These are phyloP conservation scores for Skeletonema marinoi DNA, from an alignment of 108 stramenopile genomes.

Conservation along the genomic window DNA sequence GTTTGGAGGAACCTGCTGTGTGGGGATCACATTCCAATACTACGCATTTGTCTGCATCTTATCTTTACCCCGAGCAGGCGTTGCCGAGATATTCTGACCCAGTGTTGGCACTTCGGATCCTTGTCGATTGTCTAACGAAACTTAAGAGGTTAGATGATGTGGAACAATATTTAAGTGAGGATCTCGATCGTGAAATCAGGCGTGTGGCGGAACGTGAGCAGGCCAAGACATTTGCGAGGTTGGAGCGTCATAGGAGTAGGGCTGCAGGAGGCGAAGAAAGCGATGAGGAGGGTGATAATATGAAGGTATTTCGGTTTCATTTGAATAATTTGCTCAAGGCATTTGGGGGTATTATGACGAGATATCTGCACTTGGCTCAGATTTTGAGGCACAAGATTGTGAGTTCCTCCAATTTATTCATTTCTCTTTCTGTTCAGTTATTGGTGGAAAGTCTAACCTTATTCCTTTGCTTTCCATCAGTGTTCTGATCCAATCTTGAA, in stretches of 20 bases:
- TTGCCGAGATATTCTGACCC: constrained; percentile 72
- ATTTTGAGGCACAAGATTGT: constrained; percentile 84
- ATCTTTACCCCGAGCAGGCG: constrained; percentile 37
- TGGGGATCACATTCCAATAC: constrained; percentile 13
- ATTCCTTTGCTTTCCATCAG: constrained; percentile 1
- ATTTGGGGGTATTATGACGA: constrained; percentile 80
- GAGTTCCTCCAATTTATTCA: constrained; percentile 35
- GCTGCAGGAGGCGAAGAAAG: constrained; percentile 10
- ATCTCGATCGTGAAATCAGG: constrained; percentile 62
- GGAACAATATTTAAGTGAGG: constrained; percentile 69
- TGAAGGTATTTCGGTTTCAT: constrained; percentile 79
- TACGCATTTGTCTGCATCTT: constrained; percentile 33
- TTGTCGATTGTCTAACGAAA: constrained; percentile 75
- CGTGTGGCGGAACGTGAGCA: constrained; percentile 75
- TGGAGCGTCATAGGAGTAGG: constrained; percentile 54
- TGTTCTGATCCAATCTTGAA: constrained; percentile 39
- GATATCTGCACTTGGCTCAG: constrained; percentile 82
- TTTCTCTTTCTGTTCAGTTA: background rate
- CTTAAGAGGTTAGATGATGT: constrained; percentile 82
- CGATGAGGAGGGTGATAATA: constrained; percentile 38
- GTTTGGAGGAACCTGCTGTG: constrained; percentile 61
- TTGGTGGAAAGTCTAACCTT: background rate
- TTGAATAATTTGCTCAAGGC: constrained; percentile 70
- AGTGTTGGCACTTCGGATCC: constrained; percentile 75
- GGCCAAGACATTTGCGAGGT: constrained; percentile 68